phyloP scores from a whole-genome alignment of 2,329 filamentous ascomycete genomes.

The Phialocephala sp. region DNA sequence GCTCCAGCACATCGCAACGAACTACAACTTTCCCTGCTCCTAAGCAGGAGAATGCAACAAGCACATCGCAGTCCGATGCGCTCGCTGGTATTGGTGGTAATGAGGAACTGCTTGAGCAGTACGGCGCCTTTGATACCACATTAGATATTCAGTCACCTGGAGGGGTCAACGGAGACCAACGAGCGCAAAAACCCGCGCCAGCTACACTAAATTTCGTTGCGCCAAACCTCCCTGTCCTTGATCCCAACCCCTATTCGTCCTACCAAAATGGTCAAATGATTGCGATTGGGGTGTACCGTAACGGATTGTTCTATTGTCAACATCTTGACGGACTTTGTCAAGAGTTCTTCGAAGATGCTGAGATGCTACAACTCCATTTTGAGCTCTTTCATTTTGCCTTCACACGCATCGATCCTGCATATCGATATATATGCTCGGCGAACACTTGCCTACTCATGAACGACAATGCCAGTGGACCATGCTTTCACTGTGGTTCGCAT shows the following conservation, averaged over 20 bases:
- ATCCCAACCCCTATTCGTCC: slow-evolving; percentile 27
- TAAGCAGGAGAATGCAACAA: slow-evolving; percentile 19
- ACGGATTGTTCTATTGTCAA: slow-evolving; percentile 28
- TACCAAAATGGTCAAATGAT: slow-evolving; percentile 35
- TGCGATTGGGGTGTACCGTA: slow-evolving; percentile 30
- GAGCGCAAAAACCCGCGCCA: slow-evolving; percentile 21
- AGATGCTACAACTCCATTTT: slow-evolving; percentile 37
- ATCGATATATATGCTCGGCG: slow-evolving; percentile 33
- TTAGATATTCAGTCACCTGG: slow-evolving; percentile 32
- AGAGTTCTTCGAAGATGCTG: slow-evolving; percentile 26
- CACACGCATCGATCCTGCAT: slow-evolving; percentile 34
- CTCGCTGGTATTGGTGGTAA: slow-evolving; percentile 35
- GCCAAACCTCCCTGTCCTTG: slow-evolving; percentile 13
- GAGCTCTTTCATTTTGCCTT: slow-evolving; percentile 36
- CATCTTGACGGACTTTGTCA: slow-evolving; percentile 32
- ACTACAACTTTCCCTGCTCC: slow-evolving; percentile 18
- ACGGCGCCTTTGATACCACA: slow-evolving; percentile 14
- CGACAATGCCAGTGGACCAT: slow-evolving; percentile 17
- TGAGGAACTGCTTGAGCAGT: slow-evolving; percentile 2
- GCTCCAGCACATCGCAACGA: slow-evolving; percentile 23
- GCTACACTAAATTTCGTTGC: slow-evolving; percentile 12
- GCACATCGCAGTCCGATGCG: slow-evolving; percentile 23
- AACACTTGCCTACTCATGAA: slow-evolving; percentile 25
- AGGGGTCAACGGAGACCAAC: slow-evolving; percentile 17
- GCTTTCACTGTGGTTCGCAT: slow-evolving; percentile 26